phyloP scores from a whole-genome alignment of 306 rosid species.

The Mimosa pudica region DNA sequence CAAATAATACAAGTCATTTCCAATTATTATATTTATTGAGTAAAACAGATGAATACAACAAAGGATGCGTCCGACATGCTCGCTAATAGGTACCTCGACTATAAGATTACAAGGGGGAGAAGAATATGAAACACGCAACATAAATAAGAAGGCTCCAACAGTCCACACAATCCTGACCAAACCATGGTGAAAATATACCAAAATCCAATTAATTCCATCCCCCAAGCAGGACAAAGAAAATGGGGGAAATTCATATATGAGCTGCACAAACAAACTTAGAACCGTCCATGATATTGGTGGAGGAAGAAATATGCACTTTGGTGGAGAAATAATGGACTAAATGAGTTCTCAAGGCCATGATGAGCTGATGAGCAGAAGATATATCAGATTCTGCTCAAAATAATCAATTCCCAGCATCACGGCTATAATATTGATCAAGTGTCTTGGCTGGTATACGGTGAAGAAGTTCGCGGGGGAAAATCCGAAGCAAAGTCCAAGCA shows the following conservation, averaged over 20 bases:
- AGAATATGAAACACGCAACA: slow-evolving; percentile 43
- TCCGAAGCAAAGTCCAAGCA: slow-evolving; percentile 97
- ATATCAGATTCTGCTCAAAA: slow-evolving; percentile 21
- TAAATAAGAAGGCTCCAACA: slow-evolving; percentile 31
- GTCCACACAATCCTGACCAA: slow-evolving; percentile 38
- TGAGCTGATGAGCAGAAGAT: slow-evolving; percentile 44
- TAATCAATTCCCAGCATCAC: slow-evolving; percentile 82
- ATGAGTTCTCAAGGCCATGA: slow-evolving; percentile 42
- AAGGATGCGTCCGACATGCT: slow-evolving; percentile 34
- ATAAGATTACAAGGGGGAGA: slow-evolving; percentile 42
- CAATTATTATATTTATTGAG: slow-evolving; percentile 34
- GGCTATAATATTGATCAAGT: slow-evolving; percentile 85
- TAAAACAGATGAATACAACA: slow-evolving; percentile 41
- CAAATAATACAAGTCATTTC: slow-evolving; percentile 22
- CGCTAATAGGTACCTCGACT: slow-evolving; percentile 36
- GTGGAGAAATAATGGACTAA: slow-evolving; percentile 45
- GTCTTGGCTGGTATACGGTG: slow-evolving; percentile 99
- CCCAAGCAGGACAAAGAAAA: slow-evolving; percentile 40
- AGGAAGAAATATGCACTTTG: slow-evolving; percentile 42
- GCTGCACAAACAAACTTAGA: slow-evolving; percentile 49
- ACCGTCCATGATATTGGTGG: slow-evolving; percentile 54
- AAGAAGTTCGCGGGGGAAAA: slow-evolving; percentile 99
- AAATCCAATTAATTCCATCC: slow-evolving; percentile 34
- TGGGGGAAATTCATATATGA: slow-evolving; percentile 35
- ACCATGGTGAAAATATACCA: slow-evolving; percentile 29